Percentiles rank a stretch among this genome's conserved stretches.
Evolutionary conservation across 1,284 basidiomycete species (phyloP).

Genomic region (Sparassis latifolia): DNA sequence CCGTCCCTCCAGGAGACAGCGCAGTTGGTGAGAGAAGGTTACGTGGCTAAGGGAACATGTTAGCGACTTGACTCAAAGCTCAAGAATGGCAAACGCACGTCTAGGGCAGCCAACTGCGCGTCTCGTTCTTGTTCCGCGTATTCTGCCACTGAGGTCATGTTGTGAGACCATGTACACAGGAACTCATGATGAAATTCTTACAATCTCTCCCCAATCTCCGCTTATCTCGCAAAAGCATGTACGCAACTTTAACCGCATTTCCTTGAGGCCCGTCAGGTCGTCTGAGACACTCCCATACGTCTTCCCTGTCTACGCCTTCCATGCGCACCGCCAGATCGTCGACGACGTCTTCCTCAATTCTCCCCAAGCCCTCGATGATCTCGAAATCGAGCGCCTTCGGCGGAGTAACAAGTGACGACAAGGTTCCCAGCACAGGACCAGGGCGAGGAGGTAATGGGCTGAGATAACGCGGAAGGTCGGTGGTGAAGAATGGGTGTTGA

Average conservation of each 20-base stretch:
- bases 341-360: slow-evolving; percentile 87
- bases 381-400: slow-evolving; percentile 62
- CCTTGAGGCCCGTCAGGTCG: slow-evolving; percentile 79
- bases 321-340: slow-evolving; percentile 77
- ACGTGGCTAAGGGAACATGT: slow-evolving; percentile 44
- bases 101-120: slow-evolving; percentile 71
- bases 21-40: slow-evolving; percentile 43
- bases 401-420: slow-evolving; percentile 63
- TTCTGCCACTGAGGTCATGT: slow-evolving; percentile 46
- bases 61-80: slow-evolving; percentile 1
- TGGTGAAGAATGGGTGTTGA: slow-evolving; percentile 82
- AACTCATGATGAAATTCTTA: slow-evolving; percentile 29
- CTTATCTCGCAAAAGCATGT: slow-evolving; percentile 90
- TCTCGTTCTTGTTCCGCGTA: slow-evolving; percentile 80
- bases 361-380: slow-evolving; percentile 77
- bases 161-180: background rate
- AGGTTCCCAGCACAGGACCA: slow-evolving; percentile 65
- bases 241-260: slow-evolving; percentile 95
- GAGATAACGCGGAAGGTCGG: slow-evolving; percentile 83
- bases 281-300: slow-evolving; percentile 81
- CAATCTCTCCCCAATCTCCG: slow-evolving; percentile 78
- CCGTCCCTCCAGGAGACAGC: slow-evolving; percentile 44
- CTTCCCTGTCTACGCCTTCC: slow-evolving; percentile 72
- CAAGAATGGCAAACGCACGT: slow-evolving; percentile 40
- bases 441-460: slow-evolving; percentile 78